These are phyloP conservation scores for Nyctanthes arbortristis DNA, from an alignment of 257 asterid species.

Conservation along the genomic window DNA sequence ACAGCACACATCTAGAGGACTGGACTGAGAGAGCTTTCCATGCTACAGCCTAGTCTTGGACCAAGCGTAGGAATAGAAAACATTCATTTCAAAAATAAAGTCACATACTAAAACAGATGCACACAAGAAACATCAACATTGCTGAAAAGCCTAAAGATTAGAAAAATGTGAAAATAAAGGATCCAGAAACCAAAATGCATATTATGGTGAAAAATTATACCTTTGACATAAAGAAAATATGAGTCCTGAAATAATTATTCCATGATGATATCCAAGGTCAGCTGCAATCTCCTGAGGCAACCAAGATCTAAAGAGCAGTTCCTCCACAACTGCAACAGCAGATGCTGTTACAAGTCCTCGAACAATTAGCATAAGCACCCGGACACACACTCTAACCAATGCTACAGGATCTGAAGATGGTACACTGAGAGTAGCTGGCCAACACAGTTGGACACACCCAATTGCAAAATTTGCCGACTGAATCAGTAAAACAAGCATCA, in stretches of 20 bases:
- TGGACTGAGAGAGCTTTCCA: too few relatives aligned
- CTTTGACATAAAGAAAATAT: conserved; percentile 76
- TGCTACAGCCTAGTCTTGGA: neutral
- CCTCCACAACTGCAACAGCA: conserved; percentile 74
- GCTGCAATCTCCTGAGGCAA: conserved; percentile 85
- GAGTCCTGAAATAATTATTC: conserved; percentile 76
- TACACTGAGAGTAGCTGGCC: conserved; percentile 52
- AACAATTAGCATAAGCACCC: conserved; percentile 42
- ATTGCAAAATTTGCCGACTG: conserved; percentile 54
- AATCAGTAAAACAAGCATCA: conserved; percentile 59
- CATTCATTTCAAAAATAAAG: neutral
- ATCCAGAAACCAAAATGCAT: conserved; percentile 10
- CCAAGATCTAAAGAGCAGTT: conserved; percentile 89
- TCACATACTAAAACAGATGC: neutral
- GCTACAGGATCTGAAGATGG: conserved; percentile 48
- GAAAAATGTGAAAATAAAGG: neutral
- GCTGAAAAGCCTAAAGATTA: neutral
- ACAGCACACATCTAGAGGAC: too few relatives aligned
- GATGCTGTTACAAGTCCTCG: conserved; percentile 69
- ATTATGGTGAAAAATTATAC: conserved; percentile 38
- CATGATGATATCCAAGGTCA: conserved; percentile 77
- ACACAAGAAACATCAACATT: neutral
- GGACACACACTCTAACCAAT: conserved; percentile 53
- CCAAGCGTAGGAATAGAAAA: neutral
- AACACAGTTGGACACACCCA: conserved; percentile 65